A percentile compares a stretch with the other conserved stretches of the same genome.
These are phyloP conservation scores for Saraca asoca DNA, from an alignment of 331 rosid genomes.

Conservation along the genomic window DNA sequence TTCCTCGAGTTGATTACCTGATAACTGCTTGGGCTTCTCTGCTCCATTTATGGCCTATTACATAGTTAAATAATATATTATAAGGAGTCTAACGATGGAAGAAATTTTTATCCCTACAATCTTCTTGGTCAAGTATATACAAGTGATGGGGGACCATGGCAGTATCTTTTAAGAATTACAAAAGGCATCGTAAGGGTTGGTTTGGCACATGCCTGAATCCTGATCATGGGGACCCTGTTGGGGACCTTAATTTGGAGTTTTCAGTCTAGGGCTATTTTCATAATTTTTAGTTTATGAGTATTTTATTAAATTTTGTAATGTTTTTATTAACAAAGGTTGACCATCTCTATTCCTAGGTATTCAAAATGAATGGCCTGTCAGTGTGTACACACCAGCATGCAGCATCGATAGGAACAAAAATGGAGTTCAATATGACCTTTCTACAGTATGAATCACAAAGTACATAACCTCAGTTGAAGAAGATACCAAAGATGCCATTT, in stretches of 20 bases:
- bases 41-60: conserved; percentile 54
- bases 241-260: too few relatives aligned
- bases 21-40: conserved; percentile 42
- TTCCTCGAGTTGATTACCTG: conserved; percentile 61
- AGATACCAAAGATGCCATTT: conserved; percentile 48
- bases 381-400: neutral
- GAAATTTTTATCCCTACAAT: neutral
- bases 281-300: too few relatives aligned
- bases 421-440: neutral
- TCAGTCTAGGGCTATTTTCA: neutral
- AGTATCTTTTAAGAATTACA: too few relatives aligned
- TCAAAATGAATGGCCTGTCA: neutral
- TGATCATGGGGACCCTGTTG: too few relatives aligned
- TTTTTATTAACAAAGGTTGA: neutral
- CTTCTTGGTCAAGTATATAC: conserved; percentile 12
- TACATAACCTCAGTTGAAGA: conserved; percentile 15
- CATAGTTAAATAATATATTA: conserved; percentile 26
- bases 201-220: too few relatives aligned
- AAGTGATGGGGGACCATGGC: neutral
- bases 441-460: neutral
- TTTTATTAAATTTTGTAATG: too few relatives aligned
- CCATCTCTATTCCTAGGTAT: neutral
- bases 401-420: neutral
- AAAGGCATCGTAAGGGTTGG: too few relatives aligned
- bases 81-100: neutral